Evolutionary conservation across 179 eudicot species (phyloP).

Genomic region (Pouteria campechiana): DNA sequence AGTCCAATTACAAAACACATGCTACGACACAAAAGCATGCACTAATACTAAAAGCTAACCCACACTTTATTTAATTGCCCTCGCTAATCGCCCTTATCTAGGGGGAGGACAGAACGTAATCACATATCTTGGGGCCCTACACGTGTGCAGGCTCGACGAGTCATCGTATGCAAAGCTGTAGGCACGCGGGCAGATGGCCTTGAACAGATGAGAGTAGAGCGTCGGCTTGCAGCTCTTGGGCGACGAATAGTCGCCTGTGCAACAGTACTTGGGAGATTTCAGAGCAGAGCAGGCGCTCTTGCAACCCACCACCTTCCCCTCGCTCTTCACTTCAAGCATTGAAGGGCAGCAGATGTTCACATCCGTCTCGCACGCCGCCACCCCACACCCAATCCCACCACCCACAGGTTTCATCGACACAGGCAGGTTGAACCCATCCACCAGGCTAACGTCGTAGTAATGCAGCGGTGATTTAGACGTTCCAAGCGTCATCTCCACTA

Average conservation of each 20-base stretch:
- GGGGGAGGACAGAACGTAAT: slow-evolving; percentile 87
- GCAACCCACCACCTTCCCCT: slow-evolving; percentile 65
- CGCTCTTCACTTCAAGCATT: slow-evolving; percentile 56
- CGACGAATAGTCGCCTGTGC: slow-evolving; percentile 55
- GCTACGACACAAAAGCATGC: too few species aligned
- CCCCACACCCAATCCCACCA: slow-evolving; percentile 76
- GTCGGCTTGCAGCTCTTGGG: slow-evolving; percentile 81
- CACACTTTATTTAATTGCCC: too few species aligned
- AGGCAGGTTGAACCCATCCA: slow-evolving; percentile 86
- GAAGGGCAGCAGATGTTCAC: slow-evolving; percentile 81
- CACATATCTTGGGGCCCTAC: slow-evolving; percentile 74
- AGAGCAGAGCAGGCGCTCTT: slow-evolving; percentile 92
- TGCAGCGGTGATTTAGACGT: slow-evolving; percentile 65
- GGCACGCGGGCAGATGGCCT: slow-evolving; percentile 84
- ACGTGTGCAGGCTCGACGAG: slow-evolving; percentile 68
- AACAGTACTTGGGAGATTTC: slow-evolving; percentile 62
- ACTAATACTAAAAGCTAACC: too few species aligned
- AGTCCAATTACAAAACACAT: too few species aligned
- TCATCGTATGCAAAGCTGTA: slow-evolving; percentile 86
- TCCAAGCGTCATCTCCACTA: slow-evolving; percentile 87
- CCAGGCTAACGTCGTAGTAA: slow-evolving; percentile 85
- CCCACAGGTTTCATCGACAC: slow-evolving; percentile 84
- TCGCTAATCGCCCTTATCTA: too few species aligned
- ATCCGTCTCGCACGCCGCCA: slow-evolving; percentile 69
- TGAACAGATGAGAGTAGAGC: slow-evolving; percentile 62